phyloP scores from a whole-genome alignment of 495 filamentous ascomycete species.

The Barbatosphaeria neglecta region DNA sequence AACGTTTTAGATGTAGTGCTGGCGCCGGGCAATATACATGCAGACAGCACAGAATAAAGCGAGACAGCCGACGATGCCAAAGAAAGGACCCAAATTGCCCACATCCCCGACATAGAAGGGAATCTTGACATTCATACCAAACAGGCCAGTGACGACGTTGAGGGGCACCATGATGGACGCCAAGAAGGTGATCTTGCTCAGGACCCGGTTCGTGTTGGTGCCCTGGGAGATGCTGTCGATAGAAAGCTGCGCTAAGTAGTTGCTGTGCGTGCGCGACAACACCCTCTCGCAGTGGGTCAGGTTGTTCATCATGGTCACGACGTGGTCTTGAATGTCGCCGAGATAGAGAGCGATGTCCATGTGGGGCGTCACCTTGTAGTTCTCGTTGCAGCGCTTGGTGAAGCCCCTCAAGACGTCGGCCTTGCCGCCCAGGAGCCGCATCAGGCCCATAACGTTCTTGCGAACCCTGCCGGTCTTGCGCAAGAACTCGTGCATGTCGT shows the following conservation, averaged over 20 bases:
- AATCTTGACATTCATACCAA: conserved; percentile 91
- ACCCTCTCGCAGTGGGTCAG: conserved; percentile 95
- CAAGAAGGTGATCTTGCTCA: conserved; percentile 90
- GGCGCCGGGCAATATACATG: conserved; percentile 21
- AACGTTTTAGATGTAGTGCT: conserved; percentile 17
- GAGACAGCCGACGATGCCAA: conserved; percentile 64
- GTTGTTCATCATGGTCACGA: conserved; percentile 97
- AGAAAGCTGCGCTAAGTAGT: conserved; percentile 89
- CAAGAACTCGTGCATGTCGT: conserved; percentile 76
- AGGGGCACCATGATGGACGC: conserved; percentile 93
- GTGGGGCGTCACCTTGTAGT: conserved; percentile 84
- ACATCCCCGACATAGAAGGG: conserved; percentile 44
- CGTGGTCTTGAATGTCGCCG: conserved; percentile 96
- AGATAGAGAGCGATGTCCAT: conserved; percentile 95
- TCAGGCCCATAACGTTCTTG: conserved; percentile 87
- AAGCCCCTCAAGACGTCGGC: conserved; percentile 96
- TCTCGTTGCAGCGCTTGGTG: conserved; percentile 94
- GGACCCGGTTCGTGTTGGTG: conserved; percentile 67
- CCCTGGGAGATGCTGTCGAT: conserved; percentile 79
- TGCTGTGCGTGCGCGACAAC: conserved; percentile 86
- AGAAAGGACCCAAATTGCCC: conserved; percentile 58
- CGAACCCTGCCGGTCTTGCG: conserved; percentile 80
- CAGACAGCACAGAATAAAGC: conserved; percentile 43
- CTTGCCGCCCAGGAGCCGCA: conserved; percentile 89
- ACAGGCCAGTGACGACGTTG: conserved; percentile 88